Base-by-base conservation (phyloP, 169 alveolate genomes). In the Amoebophrya sp. region DNA sequence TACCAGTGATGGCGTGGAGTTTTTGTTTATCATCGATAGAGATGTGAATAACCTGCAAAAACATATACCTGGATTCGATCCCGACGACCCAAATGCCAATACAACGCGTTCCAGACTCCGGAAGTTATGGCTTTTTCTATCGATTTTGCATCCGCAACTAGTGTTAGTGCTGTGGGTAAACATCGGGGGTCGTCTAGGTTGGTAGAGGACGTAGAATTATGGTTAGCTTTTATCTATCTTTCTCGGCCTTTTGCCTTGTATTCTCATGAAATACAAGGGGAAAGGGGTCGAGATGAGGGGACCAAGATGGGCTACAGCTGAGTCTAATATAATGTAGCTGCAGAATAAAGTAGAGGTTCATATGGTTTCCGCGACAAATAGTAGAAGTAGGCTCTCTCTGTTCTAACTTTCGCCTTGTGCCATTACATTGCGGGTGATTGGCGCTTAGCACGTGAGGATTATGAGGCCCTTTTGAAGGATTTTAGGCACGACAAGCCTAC, bases 1-100 rank as follows among this genome's bases (percentile, higher is more conserved):
- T n/a, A n/a, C n/a, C n/a, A n/a, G 83, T 36, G 83, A 65, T 36
- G 83, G 83, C 33, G 83, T 65, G 36, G 83, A 65, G 83, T 65
- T 65, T 65, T 26, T 65, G 83, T 65, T 65, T 36, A 1, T 65
- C 33, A 6, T 65, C 36, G 83, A 65, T 36, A 6, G 26, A 26
- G 83, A 65, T 36, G 36, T 65, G 83, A 1, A 12, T 6, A 29
- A 26, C 33, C 83, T 65, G 83, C 83, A 65, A 36, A 65, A 65
- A 26, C 18, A 65, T 36, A 36, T 65, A 0, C 83, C 83, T 29
- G 83, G 83, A 0, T 65, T 12, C 26, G 83, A 65, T 26, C 83
- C 83, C 2, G 83, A 65, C 83, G 33, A n/a, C n/a, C n/a, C n/a
- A n/a, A n/a, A n/a, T n/a, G n/a, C n/a, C n/a, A n/a, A n/a, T n/a